phyloP scores from a whole-genome alignment of 345 rosid species.

The Salix dunnii region DNA sequence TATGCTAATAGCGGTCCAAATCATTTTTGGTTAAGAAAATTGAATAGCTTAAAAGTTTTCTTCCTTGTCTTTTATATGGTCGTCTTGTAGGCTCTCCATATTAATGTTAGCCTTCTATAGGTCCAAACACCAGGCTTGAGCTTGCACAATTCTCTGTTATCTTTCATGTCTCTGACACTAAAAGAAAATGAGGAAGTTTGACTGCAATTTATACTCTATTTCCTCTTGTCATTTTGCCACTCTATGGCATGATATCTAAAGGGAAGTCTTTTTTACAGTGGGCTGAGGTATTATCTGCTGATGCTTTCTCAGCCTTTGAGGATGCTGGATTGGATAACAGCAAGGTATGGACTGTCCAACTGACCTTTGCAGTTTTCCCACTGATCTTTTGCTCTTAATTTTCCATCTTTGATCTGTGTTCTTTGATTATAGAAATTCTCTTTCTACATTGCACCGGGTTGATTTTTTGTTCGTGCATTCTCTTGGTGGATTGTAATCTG shows the following conservation, averaged over 20 bases:
- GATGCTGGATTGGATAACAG: slow-evolving; percentile 75
- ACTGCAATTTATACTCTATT: neutral
- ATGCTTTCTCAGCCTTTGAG: slow-evolving; percentile 97
- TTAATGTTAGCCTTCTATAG: neutral
- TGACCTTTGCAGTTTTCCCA: neutral
- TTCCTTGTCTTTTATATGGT: neutral
- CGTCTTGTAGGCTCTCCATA: neutral
- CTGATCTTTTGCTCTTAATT: neutral
- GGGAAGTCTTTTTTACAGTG: slow-evolving; percentile 53
- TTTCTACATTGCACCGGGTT: neutral
- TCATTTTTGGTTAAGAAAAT: neutral
- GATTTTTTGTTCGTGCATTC: neutral
- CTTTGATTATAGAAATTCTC: neutral
- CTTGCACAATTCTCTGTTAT: neutral
- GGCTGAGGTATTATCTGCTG: slow-evolving; percentile 95
- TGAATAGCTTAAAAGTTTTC: neutral
- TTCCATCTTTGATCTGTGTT: neutral
- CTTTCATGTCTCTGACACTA: neutral
- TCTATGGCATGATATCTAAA: slow-evolving; percentile 21
- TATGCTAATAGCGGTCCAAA: neutral
- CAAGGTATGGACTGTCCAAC: slow-evolving; percentile 46
- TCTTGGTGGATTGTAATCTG: neutral
- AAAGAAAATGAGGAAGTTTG: neutral
- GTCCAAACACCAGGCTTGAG: slow-evolving; percentile 1
- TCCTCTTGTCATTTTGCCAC: neutral